Conservation (phyloP, 176 grass and related monocot species). For the Rhynchospora tenuis region DNA sequence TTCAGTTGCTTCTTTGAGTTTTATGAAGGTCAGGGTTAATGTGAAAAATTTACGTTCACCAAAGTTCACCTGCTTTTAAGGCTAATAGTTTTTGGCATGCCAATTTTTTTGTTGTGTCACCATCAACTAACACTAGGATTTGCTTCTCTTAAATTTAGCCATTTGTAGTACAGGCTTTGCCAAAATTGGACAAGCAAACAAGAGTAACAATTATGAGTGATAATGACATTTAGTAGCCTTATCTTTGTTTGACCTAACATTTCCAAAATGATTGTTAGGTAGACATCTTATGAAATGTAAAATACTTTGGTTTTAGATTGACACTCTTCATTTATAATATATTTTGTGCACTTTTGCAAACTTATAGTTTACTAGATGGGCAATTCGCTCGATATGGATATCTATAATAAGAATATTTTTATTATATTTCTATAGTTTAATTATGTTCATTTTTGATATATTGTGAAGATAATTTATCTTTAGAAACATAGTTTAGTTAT, state of each 20-base stretch:
- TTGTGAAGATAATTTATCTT: too few relatives aligned
- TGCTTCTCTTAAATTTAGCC: not conserved
- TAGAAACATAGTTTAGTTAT: too few relatives aligned
- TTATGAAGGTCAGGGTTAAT: not conserved
- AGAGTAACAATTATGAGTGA: constrained; percentile 12
- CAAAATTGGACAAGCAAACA: constrained; percentile 11
- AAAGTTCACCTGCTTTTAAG: not conserved
- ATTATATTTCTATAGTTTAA: too few relatives aligned
- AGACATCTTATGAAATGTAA: not conserved
- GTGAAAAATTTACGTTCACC: not conserved
- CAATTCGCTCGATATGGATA: too few relatives aligned
- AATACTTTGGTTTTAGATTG: not conserved
- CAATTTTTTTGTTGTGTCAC: constrained; percentile 1
- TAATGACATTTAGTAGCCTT: constrained; percentile 24
- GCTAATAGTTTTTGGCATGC: not conserved
- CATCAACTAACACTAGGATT: not conserved
- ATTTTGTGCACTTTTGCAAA: not conserved
- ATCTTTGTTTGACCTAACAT: constrained; percentile 12
- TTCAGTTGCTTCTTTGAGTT: not conserved
- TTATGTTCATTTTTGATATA: too few relatives aligned
- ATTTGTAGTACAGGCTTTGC: not conserved
- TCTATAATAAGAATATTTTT: too few relatives aligned
- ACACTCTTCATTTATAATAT: not conserved
- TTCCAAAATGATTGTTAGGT: constrained; percentile 12
- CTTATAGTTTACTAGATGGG: not conserved